phyloP scores from a whole-genome alignment of 2,329 filamentous ascomycete species.

The Chrysoporthe cubensis region DNA sequence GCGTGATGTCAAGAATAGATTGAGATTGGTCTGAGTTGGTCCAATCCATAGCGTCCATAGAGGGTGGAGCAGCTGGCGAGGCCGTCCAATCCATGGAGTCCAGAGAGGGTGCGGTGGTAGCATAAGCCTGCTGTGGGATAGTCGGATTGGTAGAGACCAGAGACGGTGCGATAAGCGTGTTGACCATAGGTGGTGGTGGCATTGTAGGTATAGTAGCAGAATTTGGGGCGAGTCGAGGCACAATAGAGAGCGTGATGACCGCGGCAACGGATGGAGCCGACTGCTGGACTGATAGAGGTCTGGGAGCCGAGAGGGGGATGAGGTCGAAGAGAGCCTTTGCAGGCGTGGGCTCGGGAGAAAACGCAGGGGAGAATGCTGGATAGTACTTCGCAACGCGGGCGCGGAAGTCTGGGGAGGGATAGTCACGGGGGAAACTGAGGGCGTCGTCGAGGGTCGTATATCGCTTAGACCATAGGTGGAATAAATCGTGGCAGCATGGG shows the following conservation, averaged over 20 bases:
- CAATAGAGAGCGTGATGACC: neutral
- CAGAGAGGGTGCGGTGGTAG: neutral
- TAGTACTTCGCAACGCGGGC: neutral
- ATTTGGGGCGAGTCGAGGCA: neutral
- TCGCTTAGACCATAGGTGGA: neutral
- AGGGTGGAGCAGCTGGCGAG: too few species aligned
- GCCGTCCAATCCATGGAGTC: neutral
- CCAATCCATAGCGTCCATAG: neutral
- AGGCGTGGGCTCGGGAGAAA: neutral
- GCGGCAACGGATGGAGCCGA: neutral
- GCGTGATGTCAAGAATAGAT: neutral
- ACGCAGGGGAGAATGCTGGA: neutral
- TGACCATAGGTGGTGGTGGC: too few species aligned
- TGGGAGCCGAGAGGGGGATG: too few species aligned
- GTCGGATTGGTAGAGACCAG: neutral
- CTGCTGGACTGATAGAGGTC: neutral
- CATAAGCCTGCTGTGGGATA: neutral
- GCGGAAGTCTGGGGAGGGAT: neutral
- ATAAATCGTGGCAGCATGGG: neutral
- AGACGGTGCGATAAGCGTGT: neutral
- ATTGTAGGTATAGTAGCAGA: neutral
- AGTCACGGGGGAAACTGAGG: neutral
- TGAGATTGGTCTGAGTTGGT: neutral
- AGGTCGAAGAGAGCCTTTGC: neutral
- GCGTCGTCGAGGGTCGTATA: neutral